phyloP scores from a whole-genome alignment of 495 filamentous ascomycete genomes.

The Chaetomium cochliodes region DNA sequence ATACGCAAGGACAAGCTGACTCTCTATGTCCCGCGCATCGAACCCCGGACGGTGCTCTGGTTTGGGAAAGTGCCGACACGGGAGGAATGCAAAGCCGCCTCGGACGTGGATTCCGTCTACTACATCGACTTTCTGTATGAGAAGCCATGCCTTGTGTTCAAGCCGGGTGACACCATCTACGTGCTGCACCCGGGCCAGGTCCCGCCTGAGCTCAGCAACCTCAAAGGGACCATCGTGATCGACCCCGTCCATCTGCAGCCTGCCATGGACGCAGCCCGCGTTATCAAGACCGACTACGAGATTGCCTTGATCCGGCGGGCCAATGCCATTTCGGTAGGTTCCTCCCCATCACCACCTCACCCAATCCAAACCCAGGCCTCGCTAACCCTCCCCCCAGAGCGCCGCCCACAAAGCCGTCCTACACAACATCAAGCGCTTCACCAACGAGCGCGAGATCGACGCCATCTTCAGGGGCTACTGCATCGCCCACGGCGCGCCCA shows the following conservation, averaged over 20 bases:
- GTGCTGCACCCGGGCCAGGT: constrained; percentile 44
- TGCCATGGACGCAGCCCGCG: constrained; percentile 69
- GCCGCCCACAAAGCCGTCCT: constrained; percentile 71
- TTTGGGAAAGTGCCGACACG: constrained; percentile 55
- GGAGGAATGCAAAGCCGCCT: constrained; percentile 50
- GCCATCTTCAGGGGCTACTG: constrained; percentile 71
- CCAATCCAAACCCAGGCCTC: not conserved
- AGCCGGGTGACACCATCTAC: constrained; percentile 41
- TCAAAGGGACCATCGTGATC: constrained; percentile 39
- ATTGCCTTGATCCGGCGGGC: constrained; percentile 74
- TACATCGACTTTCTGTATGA: constrained; percentile 38
- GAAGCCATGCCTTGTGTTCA: constrained; percentile 35
- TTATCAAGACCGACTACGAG: constrained; percentile 79
- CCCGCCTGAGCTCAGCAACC: constrained; percentile 41
- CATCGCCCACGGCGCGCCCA: constrained; percentile 64
- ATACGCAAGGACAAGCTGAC: constrained; percentile 55
- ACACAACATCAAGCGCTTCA: constrained; percentile 54
- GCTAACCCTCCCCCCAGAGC: constrained; percentile 31
- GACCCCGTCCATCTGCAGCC: constrained; percentile 52
- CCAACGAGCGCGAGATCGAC: constrained; percentile 81
- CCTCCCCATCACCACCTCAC: no score
- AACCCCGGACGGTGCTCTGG: constrained; percentile 59
- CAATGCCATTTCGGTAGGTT: constrained; percentile 60
- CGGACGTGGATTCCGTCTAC: constrained; percentile 54
- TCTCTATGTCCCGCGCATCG: constrained; percentile 60